These are phyloP conservation scores for Recurvomyces mirabilis DNA, from an alignment of 495 filamentous ascomycete genomes.

Conservation along the genomic window DNA sequence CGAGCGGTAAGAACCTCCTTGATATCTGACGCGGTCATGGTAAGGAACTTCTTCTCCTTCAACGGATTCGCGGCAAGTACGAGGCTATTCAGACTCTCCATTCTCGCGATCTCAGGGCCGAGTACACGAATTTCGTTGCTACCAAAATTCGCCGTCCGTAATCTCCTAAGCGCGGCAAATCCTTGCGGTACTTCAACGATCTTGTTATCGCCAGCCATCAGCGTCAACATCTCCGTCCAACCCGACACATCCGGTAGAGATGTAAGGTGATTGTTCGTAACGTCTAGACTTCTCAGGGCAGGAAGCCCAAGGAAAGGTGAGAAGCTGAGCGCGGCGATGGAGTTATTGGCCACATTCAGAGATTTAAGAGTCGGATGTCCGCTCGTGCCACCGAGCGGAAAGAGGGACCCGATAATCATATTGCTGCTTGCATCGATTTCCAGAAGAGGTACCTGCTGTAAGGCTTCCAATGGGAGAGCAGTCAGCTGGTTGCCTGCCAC, in stretches of 20 bases:
- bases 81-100: slow-evolving; percentile 64
- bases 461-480: slow-evolving; percentile 53
- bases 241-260: slow-evolving; percentile 55
- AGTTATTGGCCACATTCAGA: slow-evolving; percentile 68
- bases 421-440: slow-evolving; percentile 75
- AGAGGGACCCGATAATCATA: slow-evolving; percentile 57
- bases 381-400: slow-evolving; percentile 45
- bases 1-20: slow-evolving; percentile 64
- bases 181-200: slow-evolving; percentile 63
- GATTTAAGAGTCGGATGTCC: slow-evolving; percentile 50
- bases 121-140: slow-evolving; percentile 69
- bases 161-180: slow-evolving; percentile 49
- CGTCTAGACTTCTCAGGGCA: slow-evolving; percentile 57
- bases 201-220: slow-evolving; percentile 71
- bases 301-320: slow-evolving; percentile 49
- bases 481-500: slow-evolving; percentile 64
- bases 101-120: slow-evolving; percentile 65
- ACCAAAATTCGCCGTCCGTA: slow-evolving; percentile 70
- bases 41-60: slow-evolving; percentile 71
- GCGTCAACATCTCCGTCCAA: slow-evolving; percentile 60
- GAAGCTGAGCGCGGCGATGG: slow-evolving; percentile 47
- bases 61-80: slow-evolving; percentile 77
- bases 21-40: slow-evolving; percentile 67
- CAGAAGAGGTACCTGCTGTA: slow-evolving; percentile 55
- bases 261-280: slow-evolving; percentile 66